A percentile compares a stretch with the other conserved stretches of the same genome.
phyloP scores from a whole-genome alignment of 1,139 yeast species.

The Candida frijolesensis region DNA sequence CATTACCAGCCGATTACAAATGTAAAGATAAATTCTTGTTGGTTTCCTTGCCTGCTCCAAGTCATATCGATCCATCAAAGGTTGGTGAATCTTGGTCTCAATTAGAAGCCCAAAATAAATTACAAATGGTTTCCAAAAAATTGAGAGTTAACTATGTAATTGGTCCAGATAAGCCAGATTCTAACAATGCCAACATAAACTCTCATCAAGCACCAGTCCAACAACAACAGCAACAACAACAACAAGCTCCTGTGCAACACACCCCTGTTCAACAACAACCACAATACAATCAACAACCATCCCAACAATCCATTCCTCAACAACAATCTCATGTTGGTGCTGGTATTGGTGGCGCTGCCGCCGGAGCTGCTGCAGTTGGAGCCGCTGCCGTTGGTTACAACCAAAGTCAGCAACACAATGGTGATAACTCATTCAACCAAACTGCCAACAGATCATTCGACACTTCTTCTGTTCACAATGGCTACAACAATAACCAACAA shows the following conservation, averaged over 20 bases:
- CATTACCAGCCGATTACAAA: constrained; percentile 70
- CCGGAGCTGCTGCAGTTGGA: constrained; percentile 19
- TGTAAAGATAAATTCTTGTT: constrained; percentile 92
- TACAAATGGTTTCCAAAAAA: constrained; percentile 67
- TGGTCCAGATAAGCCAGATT: constrained; percentile 22
- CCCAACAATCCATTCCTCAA: constrained; percentile 5
- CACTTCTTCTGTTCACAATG: constrained; percentile 15
- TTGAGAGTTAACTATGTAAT: constrained; percentile 71
- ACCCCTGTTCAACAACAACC: constrained; percentile 6
- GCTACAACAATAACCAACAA: constrained; percentile 13
- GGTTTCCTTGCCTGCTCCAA: constrained; percentile 79
- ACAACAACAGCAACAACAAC: constrained; percentile 8
- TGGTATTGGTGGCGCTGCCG: constrained; percentile 16
- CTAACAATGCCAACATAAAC: constrained; percentile 11
- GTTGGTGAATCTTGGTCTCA: constrained; percentile 75
- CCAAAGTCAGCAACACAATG: constrained; percentile 11
- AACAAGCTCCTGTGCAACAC: constrained; percentile 7
- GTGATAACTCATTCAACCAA: constrained; percentile 11
- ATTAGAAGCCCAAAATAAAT: constrained; percentile 64
- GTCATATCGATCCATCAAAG: constrained; percentile 51
- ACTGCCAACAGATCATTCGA: constrained; percentile 15
- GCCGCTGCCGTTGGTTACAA: constrained; percentile 18
- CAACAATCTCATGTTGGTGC: constrained; percentile 14
- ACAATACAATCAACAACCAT: constrained; percentile 9
- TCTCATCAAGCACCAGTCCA: constrained; percentile 8